These are phyloP conservation scores for Nicotiana otophora DNA, from an alignment of 257 asterid genomes.

Conservation along the genomic window DNA sequence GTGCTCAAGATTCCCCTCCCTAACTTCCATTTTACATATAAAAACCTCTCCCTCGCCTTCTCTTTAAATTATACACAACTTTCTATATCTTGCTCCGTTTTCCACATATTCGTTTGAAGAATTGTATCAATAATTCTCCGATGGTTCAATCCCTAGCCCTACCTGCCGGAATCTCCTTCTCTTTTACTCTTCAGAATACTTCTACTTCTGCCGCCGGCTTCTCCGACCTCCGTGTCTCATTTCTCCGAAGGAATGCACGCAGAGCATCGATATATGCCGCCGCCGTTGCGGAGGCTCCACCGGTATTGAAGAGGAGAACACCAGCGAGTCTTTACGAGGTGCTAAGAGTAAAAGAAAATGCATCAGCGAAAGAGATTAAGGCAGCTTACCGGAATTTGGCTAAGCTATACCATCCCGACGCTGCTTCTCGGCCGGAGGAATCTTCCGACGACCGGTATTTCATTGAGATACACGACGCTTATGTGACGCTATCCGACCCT, in stretches of 20 bases:
- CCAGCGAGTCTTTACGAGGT: slow-evolving; percentile 59
- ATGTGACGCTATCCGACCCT: slow-evolving; percentile 76
- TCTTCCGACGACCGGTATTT: slow-evolving; percentile 54
- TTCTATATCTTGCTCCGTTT: not conserved
- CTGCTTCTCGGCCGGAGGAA: slow-evolving; percentile 19
- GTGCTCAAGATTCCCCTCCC: not conserved
- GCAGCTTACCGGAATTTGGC: slow-evolving; percentile 82
- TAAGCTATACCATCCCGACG: slow-evolving; percentile 79
- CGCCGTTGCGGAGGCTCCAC: slow-evolving; percentile 37
- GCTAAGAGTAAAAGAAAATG: slow-evolving; percentile 51
- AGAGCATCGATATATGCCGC: slow-evolving; percentile 27
- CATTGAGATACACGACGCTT: slow-evolving; percentile 74
- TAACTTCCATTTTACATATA: not conserved
- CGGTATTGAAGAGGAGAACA: slow-evolving; percentile 14
- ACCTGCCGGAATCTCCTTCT: not conserved
- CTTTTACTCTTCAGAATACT: not conserved
- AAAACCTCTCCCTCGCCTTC: not conserved
- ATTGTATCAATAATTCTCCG: not conserved
- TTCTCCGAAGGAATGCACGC: not conserved
- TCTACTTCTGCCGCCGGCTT: not conserved
- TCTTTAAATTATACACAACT: not conserved
- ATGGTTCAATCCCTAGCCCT: slow-evolving; percentile 17
- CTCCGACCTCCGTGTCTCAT: slow-evolving; percentile 1
- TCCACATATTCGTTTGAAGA: not conserved
- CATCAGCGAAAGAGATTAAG: slow-evolving; percentile 65